phyloP scores from a whole-genome alignment of 495 filamentous ascomycete genomes.

The Penicillium paxilli region DNA sequence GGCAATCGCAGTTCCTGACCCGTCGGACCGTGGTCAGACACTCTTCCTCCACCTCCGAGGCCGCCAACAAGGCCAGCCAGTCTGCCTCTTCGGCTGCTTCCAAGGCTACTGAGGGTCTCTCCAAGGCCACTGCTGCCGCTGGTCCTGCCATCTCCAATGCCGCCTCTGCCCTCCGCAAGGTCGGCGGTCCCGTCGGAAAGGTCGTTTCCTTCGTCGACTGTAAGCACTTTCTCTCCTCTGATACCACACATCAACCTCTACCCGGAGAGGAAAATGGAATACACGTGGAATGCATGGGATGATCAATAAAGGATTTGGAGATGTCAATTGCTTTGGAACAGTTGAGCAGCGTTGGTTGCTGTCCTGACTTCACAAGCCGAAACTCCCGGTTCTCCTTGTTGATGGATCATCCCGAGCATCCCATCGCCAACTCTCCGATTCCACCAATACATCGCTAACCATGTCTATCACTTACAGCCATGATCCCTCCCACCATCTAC shows the following conservation, averaged over 20 bases:
- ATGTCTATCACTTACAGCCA: slow-evolving; percentile 57
- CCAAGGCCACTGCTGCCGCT: slow-evolving; percentile 76
- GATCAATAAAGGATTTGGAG: background rate
- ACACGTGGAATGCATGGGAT: slow-evolving; percentile 1
- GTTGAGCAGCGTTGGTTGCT: background rate
- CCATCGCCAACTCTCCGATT: background rate
- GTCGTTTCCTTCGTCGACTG: slow-evolving; percentile 81
- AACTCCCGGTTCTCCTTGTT: slow-evolving; percentile 20
- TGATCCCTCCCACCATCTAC: slow-evolving; percentile 84
- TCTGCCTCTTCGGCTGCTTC: slow-evolving; percentile 62
- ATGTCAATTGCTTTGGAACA: slow-evolving; percentile 15
- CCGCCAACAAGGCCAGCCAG: slow-evolving; percentile 67
- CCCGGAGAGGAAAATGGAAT: too few species aligned
- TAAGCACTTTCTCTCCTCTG: slow-evolving; percentile 62
- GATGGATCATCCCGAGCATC: slow-evolving; percentile 13
- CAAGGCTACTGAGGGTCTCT: slow-evolving; percentile 84
- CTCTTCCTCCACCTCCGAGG: slow-evolving; percentile 69
- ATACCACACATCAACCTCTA: background rate
- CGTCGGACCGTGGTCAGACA: slow-evolving; percentile 58
- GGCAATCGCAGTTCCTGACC: slow-evolving; percentile 59
- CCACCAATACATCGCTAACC: slow-evolving; percentile 28
- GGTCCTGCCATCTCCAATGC: slow-evolving; percentile 73
- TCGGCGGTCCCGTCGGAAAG: slow-evolving; percentile 83
- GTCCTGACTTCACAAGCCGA: background rate
- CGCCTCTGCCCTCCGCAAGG: slow-evolving; percentile 66